Evolutionary conservation across 2,329 filamentous ascomycete genomes (phyloP).

Genomic region (Ceratocystis cubensis): DNA sequence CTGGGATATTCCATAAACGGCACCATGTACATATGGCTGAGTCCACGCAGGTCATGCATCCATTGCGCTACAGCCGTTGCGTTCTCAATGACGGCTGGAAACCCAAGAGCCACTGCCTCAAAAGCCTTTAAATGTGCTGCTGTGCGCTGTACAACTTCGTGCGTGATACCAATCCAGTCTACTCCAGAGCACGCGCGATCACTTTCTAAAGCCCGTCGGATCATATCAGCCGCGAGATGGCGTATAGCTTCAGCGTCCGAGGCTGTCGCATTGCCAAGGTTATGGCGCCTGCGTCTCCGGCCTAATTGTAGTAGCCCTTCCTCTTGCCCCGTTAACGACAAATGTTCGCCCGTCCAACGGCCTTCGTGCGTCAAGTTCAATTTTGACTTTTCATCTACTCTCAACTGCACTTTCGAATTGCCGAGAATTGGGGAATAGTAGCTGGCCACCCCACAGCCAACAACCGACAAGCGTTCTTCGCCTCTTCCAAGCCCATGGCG

Average conservation of each 20-base stretch:
- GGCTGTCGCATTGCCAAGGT: constrained; percentile 27
- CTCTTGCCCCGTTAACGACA: constrained; percentile 14
- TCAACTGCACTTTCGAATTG: neutral
- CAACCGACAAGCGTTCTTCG: constrained; percentile 32
- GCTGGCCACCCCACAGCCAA: constrained; percentile 32
- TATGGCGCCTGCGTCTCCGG: constrained; percentile 30
- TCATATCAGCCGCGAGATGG: constrained; percentile 11
- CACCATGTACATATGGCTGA: constrained; percentile 34
- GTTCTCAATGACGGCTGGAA: constrained; percentile 23
- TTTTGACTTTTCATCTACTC: constrained; percentile 26
- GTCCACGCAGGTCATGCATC: constrained; percentile 28
- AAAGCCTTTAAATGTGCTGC: constrained; percentile 28
- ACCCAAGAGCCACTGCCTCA: constrained; percentile 24
- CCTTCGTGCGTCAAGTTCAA: constrained; percentile 35
- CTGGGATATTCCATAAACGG: constrained; percentile 36
- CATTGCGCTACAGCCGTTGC: constrained; percentile 25
- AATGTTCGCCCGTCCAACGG: constrained; percentile 28
- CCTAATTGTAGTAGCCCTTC: constrained; percentile 28
- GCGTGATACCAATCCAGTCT: constrained; percentile 34
- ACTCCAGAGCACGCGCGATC: constrained; percentile 30
- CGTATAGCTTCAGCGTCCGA: constrained; percentile 28
- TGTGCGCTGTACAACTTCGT: constrained; percentile 33
- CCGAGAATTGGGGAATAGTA: constrained; percentile 31
- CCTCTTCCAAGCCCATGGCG: constrained; percentile 31
- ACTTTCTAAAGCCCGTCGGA: neutral